Base-by-base conservation (phyloP, 768 basidiomycete genomes). In the Arthromyces matolae region DNA sequence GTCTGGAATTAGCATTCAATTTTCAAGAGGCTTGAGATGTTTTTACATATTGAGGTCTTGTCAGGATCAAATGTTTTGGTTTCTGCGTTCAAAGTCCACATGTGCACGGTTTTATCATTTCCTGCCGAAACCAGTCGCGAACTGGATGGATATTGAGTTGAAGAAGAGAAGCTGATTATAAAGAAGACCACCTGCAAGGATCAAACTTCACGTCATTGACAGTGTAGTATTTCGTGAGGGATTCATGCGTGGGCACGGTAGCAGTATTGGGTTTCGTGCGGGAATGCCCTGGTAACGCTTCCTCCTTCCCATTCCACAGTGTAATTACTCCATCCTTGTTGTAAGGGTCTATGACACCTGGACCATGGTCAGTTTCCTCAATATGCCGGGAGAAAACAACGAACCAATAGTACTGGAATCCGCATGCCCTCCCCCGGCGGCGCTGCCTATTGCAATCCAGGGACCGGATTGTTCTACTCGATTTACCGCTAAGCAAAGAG, bases 131-230 rank as follows among this genome's bases (percentile, higher is more conserved):
- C 61, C 48, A 81, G 69, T 3, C 55, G 60, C 9, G 67, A 54
- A 23, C 79, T 80, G 36, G 18, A 3, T n/a, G 4, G 19, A 31
- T 27, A 12, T 4, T 42, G 5, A 45, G 34, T 19, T 43, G 33
- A 32, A 14, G 47, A 45, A 53, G 32, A 25, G 8, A 14, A 16
- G 7, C 10, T 20, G 35, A 18, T 9, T n/a, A 31, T 3, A 44
- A 9, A 47, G 37, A 8, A n/a, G n/a, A 66, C 48, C 57, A 78
- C 80, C 72, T 68, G 49, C 47, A 55, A 1, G 80, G 78, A 56
- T 79, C 73, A 47, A 81, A 78, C 18, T 74, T 75, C 31, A 82
- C 67, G 48, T 83, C 79, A 40, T 75, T 72, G 0, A 85, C 72
- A 0, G 76, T 67, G 49, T 80, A 83, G 50, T 81, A 68, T 52